A percentile compares a stretch with the other conserved stretches of the same genome.
These are phyloP conservation scores for Blastobotrys aristatus DNA, from an alignment of 1,139 yeast species.

Conservation along the genomic window DNA sequence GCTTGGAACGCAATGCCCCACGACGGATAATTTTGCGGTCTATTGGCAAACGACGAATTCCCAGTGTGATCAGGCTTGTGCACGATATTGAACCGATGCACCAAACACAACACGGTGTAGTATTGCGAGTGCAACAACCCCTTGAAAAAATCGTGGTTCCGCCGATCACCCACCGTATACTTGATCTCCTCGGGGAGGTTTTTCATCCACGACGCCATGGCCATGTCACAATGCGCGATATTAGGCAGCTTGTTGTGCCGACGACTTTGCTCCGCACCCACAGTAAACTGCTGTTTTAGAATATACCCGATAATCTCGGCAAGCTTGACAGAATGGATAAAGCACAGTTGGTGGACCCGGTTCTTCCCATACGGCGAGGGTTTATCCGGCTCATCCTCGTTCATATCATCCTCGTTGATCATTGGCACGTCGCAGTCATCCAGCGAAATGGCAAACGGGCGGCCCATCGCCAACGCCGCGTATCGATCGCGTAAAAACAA, in stretches of 20 bases:
- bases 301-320: constrained; percentile 73
- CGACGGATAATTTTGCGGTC: constrained; percentile 49
- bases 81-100: constrained; percentile 66
- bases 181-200: constrained; percentile 61
- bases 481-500: constrained; percentile 66
- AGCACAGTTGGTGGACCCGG: constrained; percentile 49
- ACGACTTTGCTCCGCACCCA: constrained; percentile 56
- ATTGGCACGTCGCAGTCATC: constrained; percentile 77
- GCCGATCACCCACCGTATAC: constrained; percentile 54
- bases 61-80: constrained; percentile 37
- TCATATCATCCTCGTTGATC: constrained; percentile 61
- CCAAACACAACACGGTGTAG: constrained; percentile 63
- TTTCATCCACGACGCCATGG: constrained; percentile 76
- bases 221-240: constrained; percentile 68
- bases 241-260: constrained; percentile 47
- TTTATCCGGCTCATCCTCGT: constrained; percentile 49
- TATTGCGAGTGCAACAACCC: constrained; percentile 67
- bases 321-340: constrained; percentile 61
- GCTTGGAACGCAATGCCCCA: constrained; percentile 87
- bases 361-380: constrained; percentile 44
- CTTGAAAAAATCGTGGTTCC: constrained; percentile 50
- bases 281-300: constrained; percentile 65
- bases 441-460: constrained; percentile 64
- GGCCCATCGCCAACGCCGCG: constrained; percentile 70
- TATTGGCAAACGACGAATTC: background rate